These are phyloP conservation scores for Mucor plumbeus DNA, from an alignment of 371 early-diverging fungal genomes.

Conservation along the genomic window DNA sequence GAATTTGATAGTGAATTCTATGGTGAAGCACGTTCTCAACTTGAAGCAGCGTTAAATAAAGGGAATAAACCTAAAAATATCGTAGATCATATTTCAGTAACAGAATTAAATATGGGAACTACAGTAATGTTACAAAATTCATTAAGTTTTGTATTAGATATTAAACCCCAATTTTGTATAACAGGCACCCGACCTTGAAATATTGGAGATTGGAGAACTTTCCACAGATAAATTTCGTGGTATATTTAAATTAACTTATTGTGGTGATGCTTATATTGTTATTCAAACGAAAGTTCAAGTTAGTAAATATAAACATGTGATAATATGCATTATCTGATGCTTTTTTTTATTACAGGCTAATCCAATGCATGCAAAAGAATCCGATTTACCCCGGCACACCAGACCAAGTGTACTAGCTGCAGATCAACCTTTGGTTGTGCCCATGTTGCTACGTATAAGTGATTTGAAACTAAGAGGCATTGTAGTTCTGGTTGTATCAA, in stretches of 20 bases:
- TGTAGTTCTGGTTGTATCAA: slow-evolving; percentile 89
- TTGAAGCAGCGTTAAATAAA: slow-evolving; percentile 92
- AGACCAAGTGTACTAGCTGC: slow-evolving; percentile 84
- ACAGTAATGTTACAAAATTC: slow-evolving; percentile 52
- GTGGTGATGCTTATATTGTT: slow-evolving; percentile 92
- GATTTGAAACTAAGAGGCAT: slow-evolving; percentile 90
- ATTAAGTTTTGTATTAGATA: neutral
- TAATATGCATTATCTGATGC: slow-evolving; percentile 4
- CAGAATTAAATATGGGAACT: slow-evolving; percentile 95
- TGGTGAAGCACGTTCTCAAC: slow-evolving; percentile 77
- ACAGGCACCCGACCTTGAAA: slow-evolving; percentile 95
- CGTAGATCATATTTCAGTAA: slow-evolving; percentile 87
- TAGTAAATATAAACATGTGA: slow-evolving; percentile 9
- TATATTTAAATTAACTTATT: slow-evolving; percentile 92
- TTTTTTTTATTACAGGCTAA: slow-evolving; percentile 59
- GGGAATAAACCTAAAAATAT: slow-evolving; percentile 91
- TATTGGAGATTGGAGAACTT: slow-evolving; percentile 96
- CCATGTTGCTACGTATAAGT: slow-evolving; percentile 91
- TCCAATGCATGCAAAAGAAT: slow-evolving; percentile 73
- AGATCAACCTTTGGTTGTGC: slow-evolving; percentile 92
- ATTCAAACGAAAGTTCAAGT: slow-evolving; percentile 92
- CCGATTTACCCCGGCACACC: slow-evolving; percentile 65
- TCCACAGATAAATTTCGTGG: slow-evolving; percentile 92
- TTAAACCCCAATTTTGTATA: neutral
- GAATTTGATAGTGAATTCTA: slow-evolving; percentile 85